Conservation (phyloP, 352 stramenopile genomes). For the Globisporangium polare region DNA sequence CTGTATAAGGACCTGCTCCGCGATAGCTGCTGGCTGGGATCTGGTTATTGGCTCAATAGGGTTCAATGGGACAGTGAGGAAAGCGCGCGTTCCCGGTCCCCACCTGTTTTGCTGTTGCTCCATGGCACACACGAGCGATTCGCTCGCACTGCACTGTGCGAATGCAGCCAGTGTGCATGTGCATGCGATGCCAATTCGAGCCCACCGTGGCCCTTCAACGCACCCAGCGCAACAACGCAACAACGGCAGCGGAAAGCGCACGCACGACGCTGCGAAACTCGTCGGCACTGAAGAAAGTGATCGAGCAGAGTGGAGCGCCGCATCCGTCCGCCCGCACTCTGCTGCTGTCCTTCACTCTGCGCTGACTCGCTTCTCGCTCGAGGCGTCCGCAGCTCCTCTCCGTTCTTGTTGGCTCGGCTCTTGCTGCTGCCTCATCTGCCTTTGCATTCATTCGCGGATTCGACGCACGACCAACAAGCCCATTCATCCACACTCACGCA, state of each 20-base stretch:
- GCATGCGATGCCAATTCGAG: no score
- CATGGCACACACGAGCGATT: no score
- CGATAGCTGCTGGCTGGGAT: background rate
- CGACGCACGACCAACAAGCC: slow-evolving; percentile 5
- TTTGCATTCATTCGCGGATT: slow-evolving; percentile 1
- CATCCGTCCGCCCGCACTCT: background rate
- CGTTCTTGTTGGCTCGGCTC: background rate
- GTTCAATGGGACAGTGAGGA: background rate
- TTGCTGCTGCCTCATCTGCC: slow-evolving; percentile 13
- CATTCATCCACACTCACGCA: no score
- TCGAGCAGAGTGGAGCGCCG: background rate
- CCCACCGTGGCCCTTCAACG: no score
- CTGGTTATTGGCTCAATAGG: background rate
- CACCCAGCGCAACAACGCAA: no score
- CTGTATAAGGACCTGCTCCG: no score
- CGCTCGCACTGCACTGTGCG: no score
- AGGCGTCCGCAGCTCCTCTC: background rate
- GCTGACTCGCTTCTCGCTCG: background rate
- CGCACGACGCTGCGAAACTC: background rate
- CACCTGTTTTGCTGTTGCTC: background rate
- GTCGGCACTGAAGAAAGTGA: background rate
- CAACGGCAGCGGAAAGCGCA: background rate
- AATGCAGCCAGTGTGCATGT: background rate
- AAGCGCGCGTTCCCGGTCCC: background rate
- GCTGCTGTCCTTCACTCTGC: background rate